Percentiles rank a stretch among this genome's conserved stretches.
Evolutionary conservation across 2,329 filamentous ascomycete genomes (phyloP).

Genomic region (Curvularia lunata): DNA sequence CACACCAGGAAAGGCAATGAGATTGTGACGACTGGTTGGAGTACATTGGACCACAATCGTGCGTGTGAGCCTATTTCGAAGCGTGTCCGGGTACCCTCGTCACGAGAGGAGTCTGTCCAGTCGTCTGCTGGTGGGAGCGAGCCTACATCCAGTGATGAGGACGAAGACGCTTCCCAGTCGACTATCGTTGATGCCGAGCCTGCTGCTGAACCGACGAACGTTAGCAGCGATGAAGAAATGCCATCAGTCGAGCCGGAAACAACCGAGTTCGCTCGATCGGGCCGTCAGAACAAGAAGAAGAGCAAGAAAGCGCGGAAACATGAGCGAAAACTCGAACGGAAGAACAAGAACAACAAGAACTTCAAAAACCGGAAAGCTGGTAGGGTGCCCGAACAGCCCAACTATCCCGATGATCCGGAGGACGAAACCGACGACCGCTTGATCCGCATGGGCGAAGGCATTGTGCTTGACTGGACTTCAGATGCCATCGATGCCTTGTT

Average conservation of each 20-base stretch:
- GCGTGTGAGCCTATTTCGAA: slow-evolving; percentile 62
- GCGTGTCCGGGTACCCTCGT: slow-evolving; percentile 49
- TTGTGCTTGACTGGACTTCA: slow-evolving; percentile 84
- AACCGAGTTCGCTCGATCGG: slow-evolving; percentile 30
- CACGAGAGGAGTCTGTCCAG: slow-evolving; percentile 44
- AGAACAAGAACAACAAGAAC: slow-evolving; percentile 43
- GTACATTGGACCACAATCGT: slow-evolving; percentile 64
- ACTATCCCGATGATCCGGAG: slow-evolving; percentile 42
- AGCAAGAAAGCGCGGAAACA: slow-evolving; percentile 42
- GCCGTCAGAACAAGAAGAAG: slow-evolving; percentile 44
- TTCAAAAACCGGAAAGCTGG: slow-evolving; percentile 44
- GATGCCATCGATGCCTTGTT: slow-evolving; percentile 77
- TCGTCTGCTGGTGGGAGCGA: slow-evolving; percentile 37
- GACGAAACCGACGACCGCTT: slow-evolving; percentile 64
- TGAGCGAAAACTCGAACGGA: slow-evolving; percentile 37
- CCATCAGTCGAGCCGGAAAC: slow-evolving; percentile 36
- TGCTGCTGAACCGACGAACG: slow-evolving; percentile 39
- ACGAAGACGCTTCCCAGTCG: slow-evolving; percentile 34
- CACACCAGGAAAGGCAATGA: slow-evolving; percentile 64
- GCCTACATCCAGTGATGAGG: slow-evolving; percentile 45
- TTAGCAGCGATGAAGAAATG: slow-evolving; percentile 48
- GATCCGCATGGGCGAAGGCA: slow-evolving; percentile 79
- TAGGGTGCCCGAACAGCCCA: slow-evolving; percentile 36
- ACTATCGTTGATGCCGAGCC: slow-evolving; percentile 33
- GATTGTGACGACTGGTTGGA: slow-evolving; percentile 73